Conservation (phyloP, 2,329 filamentous ascomycete species). For the Tothia fuscella region DNA sequence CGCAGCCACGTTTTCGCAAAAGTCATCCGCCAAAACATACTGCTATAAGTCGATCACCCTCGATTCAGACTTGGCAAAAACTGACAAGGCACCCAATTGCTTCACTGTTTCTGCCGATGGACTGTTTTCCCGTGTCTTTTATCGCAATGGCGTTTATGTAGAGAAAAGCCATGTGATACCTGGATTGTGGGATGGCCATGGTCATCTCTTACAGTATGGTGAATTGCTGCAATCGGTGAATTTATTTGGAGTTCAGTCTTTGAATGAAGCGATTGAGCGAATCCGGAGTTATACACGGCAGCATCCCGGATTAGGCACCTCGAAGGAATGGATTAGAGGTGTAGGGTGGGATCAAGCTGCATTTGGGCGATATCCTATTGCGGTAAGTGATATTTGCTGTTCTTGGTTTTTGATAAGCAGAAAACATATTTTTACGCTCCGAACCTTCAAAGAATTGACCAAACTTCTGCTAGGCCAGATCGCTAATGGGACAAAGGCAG, state of each 20-base stretch:
- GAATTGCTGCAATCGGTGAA: slow-evolving; percentile 56
- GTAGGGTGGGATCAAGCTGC: slow-evolving; percentile 60
- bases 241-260: slow-evolving; percentile 46
- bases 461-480: too few relatives aligned
- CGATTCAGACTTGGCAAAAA: too few relatives aligned
- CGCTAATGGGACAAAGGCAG: slow-evolving; percentile 27
- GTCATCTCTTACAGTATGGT: slow-evolving; percentile 53
- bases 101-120: slow-evolving; percentile 42
- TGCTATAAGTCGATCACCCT: not conserved
- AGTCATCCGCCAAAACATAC: slow-evolving; percentile 3
- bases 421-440: too few relatives aligned
- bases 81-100: slow-evolving; percentile 28
- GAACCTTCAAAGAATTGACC: too few relatives aligned
- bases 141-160: slow-evolving; percentile 9
- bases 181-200: slow-evolving; percentile 60
- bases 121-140: slow-evolving; percentile 38
- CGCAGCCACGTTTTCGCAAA: too few relatives aligned
- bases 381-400: slow-evolving; percentile 32
- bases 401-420: not conserved
- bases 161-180: slow-evolving; percentile 46
- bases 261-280: slow-evolving; percentile 42
- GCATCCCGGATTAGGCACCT: slow-evolving; percentile 41
- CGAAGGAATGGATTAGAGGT: slow-evolving; percentile 51
- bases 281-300: slow-evolving; percentile 39
- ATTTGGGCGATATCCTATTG: slow-evolving; percentile 53